Evolutionary conservation across 2,329 filamentous ascomycete genomes (phyloP).

Genomic region (Phoma sp.): DNA sequence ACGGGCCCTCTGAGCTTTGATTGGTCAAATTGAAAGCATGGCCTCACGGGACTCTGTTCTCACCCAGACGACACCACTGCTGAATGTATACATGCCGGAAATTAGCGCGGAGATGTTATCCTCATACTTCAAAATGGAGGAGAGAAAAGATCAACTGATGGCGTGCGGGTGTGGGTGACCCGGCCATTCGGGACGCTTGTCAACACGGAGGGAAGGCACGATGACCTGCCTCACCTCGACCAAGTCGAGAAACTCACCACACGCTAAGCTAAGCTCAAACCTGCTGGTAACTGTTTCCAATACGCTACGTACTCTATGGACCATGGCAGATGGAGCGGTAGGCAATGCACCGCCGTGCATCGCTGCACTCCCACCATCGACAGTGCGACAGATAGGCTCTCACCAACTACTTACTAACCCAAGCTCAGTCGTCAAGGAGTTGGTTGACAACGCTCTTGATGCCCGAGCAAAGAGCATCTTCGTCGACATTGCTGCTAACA

Average conservation of each 20-base stretch:
- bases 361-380: conserved; percentile 50
- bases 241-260: background rate
- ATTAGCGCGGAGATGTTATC: background rate
- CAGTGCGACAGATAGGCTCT: conserved; percentile 65
- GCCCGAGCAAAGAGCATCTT: conserved; percentile 71
- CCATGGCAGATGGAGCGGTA: background rate
- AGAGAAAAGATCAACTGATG: conserved; percentile 22
- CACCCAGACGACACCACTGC: background rate
- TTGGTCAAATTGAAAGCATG: conserved; percentile 34
- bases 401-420: conserved; percentile 66
- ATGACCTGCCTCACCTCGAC: conserved; percentile 16
- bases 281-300: background rate
- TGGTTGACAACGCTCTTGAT: conserved; percentile 79
- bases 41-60: background rate
- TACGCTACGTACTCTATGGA: background rate
- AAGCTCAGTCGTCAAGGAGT: conserved; percentile 72
- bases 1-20: conserved; percentile 20
- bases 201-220: conserved; percentile 27
- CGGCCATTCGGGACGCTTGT: background rate
- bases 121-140: background rate
- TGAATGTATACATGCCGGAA: background rate
- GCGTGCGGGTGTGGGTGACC: background rate
- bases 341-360: conserved; percentile 36
- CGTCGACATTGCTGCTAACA: conserved; percentile 68
- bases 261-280: background rate